A percentile compares a stretch with the other conserved stretches of the same genome.
phyloP scores from a whole-genome alignment of 108 stramenopile species.

The Nitzschia sp. region DNA sequence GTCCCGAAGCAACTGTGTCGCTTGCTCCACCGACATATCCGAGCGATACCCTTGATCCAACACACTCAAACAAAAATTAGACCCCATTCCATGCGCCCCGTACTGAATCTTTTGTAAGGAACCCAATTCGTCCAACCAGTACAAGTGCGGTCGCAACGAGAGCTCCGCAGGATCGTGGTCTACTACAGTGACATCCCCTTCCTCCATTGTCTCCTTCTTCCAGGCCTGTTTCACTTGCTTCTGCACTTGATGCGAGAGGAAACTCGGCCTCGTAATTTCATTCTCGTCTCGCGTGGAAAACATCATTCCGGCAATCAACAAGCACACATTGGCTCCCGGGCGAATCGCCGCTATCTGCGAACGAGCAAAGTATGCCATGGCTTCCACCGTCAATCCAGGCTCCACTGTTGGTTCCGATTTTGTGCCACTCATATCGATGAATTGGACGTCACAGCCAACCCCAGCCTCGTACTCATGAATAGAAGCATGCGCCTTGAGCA shows the following conservation, averaged over 20 bases:
- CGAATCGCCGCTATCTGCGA: constrained; percentile 40
- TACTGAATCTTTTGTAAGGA: constrained; percentile 67
- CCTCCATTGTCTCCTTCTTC: constrained; percentile 3
- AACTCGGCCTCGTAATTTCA: background rate
- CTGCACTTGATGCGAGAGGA: constrained; percentile 12
- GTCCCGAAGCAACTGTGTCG: constrained; percentile 42
- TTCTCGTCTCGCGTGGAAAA: background rate
- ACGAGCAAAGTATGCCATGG: constrained; percentile 66
- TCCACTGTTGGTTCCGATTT: background rate
- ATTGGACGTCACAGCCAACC: constrained; percentile 62
- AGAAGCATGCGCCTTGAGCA: constrained; percentile 45
- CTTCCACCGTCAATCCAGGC: constrained; percentile 53
- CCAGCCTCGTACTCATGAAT: constrained; percentile 65
- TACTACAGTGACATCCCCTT: background rate
- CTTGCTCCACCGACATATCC: constrained; percentile 60
- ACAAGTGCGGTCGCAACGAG: constrained; percentile 46
- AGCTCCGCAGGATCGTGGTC: background rate
- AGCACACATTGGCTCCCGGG: constrained; percentile 47
- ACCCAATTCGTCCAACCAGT: constrained; percentile 83
- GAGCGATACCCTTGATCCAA: constrained; percentile 64
- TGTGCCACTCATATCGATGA: background rate
- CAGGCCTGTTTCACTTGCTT: constrained; percentile 11
- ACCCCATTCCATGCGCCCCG: constrained; percentile 72
- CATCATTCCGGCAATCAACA: constrained; percentile 73
- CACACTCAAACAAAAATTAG: constrained; percentile 70